phyloP scores from a whole-genome alignment of 805 yeast species.

The Pichia exigua region DNA sequence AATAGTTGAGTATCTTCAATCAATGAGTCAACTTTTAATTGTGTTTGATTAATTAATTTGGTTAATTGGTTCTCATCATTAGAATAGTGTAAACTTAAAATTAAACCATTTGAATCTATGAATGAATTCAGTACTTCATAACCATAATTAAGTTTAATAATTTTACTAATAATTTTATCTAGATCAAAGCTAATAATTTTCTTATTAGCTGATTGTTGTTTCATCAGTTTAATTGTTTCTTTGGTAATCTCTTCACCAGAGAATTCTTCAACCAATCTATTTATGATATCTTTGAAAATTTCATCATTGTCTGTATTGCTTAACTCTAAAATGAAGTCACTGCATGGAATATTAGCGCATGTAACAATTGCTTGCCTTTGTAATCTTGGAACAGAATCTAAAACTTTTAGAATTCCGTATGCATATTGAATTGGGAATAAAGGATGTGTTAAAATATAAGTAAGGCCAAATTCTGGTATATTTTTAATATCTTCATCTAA shows the following conservation, averaged over 20 bases:
- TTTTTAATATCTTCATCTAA: conserved; percentile 22
- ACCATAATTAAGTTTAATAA: conserved; percentile 41
- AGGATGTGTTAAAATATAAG: conserved; percentile 82
- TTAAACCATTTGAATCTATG: conserved; percentile 65
- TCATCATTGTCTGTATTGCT: conserved; percentile 49
- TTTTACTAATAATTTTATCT: conserved; percentile 38
- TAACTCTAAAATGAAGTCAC: conserved; percentile 57
- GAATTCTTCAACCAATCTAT: conserved; percentile 59
- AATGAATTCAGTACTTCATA: conserved; percentile 56
- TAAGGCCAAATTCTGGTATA: conserved; percentile 51
- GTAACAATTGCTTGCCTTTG: conserved; percentile 78
- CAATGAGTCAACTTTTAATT: conserved; percentile 27
- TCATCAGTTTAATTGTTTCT: conserved; percentile 34
- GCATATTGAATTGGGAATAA: conserved; percentile 61
- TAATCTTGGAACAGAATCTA: conserved; percentile 49
- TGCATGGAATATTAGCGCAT: conserved; percentile 59
- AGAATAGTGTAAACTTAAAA: conserved; percentile 51
- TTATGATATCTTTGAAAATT: conserved; percentile 58
- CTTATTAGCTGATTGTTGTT: conserved; percentile 15
- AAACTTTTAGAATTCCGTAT: conserved; percentile 42
- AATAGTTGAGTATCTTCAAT: conserved; percentile 36
- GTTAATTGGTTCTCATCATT: conserved; percentile 38
- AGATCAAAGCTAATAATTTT: conserved; percentile 26
- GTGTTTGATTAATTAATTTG: conserved; percentile 41
- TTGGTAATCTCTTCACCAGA: conserved; percentile 51